Evolutionary conservation across 108 stramenopile species (phyloP), one percentile per base, ranked within the genome.

Genomic region (Discostella pseudostelligera): DNA sequence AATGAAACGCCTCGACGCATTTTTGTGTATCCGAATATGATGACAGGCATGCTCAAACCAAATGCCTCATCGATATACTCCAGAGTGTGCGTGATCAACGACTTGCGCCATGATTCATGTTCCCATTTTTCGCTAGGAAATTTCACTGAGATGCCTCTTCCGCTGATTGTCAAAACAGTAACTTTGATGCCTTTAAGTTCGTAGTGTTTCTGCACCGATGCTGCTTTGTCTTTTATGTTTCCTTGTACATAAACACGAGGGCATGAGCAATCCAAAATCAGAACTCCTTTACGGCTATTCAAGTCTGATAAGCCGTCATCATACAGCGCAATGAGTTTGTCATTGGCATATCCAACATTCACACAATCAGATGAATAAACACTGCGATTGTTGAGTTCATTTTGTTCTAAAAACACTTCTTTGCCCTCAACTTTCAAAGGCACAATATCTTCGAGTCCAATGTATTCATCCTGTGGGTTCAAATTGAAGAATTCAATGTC

Each of bases 1-100:
- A 71, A 80, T 28, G 74, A 76, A 22, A 70, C 43, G 7, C 73
- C 60, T 61, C 69, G 54, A 14, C 64, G 43, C 74, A 80, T 80
- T 53, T 63, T 74, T 20, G 39, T 56, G 37, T 64, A 80, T 8
- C 73, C 79, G 48, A 75, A 80, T 17, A 75, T 42, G 19, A 80
- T 69, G 16, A 80, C 50, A 22, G 72, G 72, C 36, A 69, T 53
- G 5, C 44, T 19, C 26, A 74, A 49, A 20, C 78, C 78, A 49
- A 22, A 64, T 35, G 16, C 53, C 39, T 32, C 48, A 59, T 72
- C 60, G 45, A 74, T 62, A 19, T 26, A 36, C 13, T 74, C 45
- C 19, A 74, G 19, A 17, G 59, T 24, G 25, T 49, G 14, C 17
- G 48, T 19, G 25, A 74, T 55, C 29, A 50, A 44, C 14, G 43